These are phyloP conservation scores for Ceratobasidium sp. DNA, from an alignment of 1,284 basidiomycete species.

Conservation along the genomic window DNA sequence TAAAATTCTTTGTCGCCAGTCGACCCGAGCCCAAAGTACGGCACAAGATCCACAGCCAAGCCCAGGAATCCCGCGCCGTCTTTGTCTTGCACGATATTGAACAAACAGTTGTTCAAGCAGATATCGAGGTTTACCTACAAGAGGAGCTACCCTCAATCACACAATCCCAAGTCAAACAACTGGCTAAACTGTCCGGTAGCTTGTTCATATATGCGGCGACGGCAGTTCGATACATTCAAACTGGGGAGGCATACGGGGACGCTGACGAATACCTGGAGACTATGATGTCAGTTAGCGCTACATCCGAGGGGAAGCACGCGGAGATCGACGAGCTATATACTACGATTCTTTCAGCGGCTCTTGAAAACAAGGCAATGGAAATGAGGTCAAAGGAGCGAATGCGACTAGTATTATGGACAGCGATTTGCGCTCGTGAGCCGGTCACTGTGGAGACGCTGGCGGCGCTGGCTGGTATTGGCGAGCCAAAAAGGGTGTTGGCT, in stretches of 20 bases:
- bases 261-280: neutral
- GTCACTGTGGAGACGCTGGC: neutral
- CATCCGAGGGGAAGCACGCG: neutral
- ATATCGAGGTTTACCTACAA: no score
- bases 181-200: neutral
- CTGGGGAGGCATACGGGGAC: neutral
- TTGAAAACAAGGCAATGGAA: neutral
- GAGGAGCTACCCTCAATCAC: no score
- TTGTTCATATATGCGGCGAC: slow-evolving; percentile 12
- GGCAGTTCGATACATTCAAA: neutral
- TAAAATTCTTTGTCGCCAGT: neutral
- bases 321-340: neutral
- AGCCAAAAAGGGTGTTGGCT: no score
- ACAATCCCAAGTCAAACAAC: neutral
- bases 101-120: neutral
- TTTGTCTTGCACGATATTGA: neutral
- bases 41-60: neutral
- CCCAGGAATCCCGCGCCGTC: neutral
- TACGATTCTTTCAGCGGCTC: neutral
- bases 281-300: neutral
- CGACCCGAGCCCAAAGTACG: neutral
- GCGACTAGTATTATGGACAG: neutral
- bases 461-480: neutral
- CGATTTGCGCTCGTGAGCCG: neutral
- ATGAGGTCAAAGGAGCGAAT: neutral